Percentiles rank a stretch among this genome's conserved stretches.
Evolutionary conservation across 116 monocot species (phyloP).

Genomic region (Posidonia oceanica): DNA sequence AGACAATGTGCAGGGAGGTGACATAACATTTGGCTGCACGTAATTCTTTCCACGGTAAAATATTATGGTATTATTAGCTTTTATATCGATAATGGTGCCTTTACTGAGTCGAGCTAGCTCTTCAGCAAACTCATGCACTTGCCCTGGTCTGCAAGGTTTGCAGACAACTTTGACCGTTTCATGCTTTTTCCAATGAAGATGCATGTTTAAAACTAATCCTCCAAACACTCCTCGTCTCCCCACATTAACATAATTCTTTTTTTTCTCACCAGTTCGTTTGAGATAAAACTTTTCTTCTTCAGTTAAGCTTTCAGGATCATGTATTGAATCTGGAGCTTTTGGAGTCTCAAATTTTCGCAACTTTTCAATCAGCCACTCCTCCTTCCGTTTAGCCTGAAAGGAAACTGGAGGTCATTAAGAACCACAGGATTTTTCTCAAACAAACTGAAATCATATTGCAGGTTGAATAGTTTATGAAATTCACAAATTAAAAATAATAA

Average conservation of each 20-base stretch:
- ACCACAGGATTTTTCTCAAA: no score
- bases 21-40: slow-evolving; percentile 57
- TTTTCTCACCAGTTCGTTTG: slow-evolving; percentile 83
- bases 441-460: not conserved
- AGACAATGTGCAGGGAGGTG: slow-evolving; percentile 75
- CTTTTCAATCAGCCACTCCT: slow-evolving; percentile 87
- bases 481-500: not conserved
- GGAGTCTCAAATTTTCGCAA: slow-evolving; percentile 70
- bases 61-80: slow-evolving; percentile 57
- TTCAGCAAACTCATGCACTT: slow-evolving; percentile 75
- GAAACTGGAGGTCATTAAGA: not conserved
- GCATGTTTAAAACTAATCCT: slow-evolving; percentile 97
- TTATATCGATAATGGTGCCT: slow-evolving; percentile 75
- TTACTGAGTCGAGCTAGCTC: slow-evolving; percentile 79
- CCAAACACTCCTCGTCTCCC: slow-evolving; percentile 91
- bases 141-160: slow-evolving; percentile 81
- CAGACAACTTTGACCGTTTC: slow-evolving; percentile 95
- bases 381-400: slow-evolving; percentile 86
- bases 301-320: slow-evolving; percentile 84
- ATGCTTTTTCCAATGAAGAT: slow-evolving; percentile 99
- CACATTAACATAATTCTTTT: slow-evolving; percentile 79
- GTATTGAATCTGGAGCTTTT: slow-evolving; percentile 31
- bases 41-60: slow-evolving; percentile 95
- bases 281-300: slow-evolving; percentile 85
- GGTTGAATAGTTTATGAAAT: not conserved